Evolutionary conservation across 495 filamentous ascomycete species (phyloP), one percentile per base, ranked within the genome.

Genomic region (Penicillium goetzii): DNA sequence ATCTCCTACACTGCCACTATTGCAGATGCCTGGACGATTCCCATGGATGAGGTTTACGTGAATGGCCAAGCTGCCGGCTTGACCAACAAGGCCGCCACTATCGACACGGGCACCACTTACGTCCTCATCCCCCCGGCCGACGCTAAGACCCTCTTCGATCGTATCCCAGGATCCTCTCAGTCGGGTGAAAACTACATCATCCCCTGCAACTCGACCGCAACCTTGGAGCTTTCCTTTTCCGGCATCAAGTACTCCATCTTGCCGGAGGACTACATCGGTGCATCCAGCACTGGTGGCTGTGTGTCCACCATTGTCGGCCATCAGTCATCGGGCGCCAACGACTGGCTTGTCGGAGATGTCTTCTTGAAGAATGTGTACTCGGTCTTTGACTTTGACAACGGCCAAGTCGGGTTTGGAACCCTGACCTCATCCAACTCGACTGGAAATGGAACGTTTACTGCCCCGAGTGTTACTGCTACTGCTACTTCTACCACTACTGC

Each of bases 361-460:
- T 96, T 96, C 66, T 74, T 96, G 60, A 96, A 96, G 78, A 95
- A 96, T 64, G 91, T 96, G n/a, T 95, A 95, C 76, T 78, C 85
- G 25, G 88, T 95, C 23, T 96, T 96, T 67, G 92, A 96, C 72
- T 84, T 83, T 40, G 91, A 82, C 45, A 68, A 79, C 17, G 65
- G 65, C 9, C 70, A 74, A n/a, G 69, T 82, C 40, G 79, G 79
- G 17, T 76, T 82, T 61, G 79, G 75, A 5, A 43, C 59, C 36
- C 74, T 68, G 51, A 49, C 55, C 12, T 62, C 65, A 17, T 32
- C 61, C 51, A 55, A 61, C 19, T 54, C 60, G 7, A 38, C 43
- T 28, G 56, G 60, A 5, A 70, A 68, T 54, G 64, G 69, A 2
- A 68, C 67, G 9, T 72, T 60, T 14, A 45, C 62, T 10, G 41